A percentile compares a stretch with the other conserved stretches of the same genome.
Evolutionary conservation across 371 early-diverging fungal genomes (phyloP).

Genomic region (Mucor indicus): DNA sequence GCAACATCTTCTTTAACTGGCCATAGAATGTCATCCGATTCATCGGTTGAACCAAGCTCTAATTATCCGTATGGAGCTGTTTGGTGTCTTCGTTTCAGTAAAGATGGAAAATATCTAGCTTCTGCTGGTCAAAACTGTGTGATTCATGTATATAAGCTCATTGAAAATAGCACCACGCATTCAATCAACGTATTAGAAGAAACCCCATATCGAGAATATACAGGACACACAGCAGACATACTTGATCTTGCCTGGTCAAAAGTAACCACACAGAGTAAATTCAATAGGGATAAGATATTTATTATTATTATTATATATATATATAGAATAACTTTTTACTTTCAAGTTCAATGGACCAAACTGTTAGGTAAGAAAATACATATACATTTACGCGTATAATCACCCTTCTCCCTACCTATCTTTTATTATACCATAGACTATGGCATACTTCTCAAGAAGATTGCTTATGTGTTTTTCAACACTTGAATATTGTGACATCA

Average conservation of each 20-base stretch:
- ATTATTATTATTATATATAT: background rate
- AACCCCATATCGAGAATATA: constrained; percentile 62
- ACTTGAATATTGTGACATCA: constrained; percentile 74
- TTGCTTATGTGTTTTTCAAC: constrained; percentile 77
- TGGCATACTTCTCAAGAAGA: constrained; percentile 75
- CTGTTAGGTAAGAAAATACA: constrained; percentile 51
- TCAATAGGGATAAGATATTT: background rate
- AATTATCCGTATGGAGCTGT: constrained; percentile 27
- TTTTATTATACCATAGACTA: constrained; percentile 45
- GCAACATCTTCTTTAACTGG: constrained; percentile 2
- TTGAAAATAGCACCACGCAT: background rate
- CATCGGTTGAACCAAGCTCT: constrained; percentile 2
- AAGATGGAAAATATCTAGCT: constrained; percentile 75
- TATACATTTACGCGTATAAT: background rate
- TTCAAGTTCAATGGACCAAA: constrained; percentile 82
- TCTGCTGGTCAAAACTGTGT: constrained; percentile 74
- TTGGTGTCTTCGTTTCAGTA: constrained; percentile 67
- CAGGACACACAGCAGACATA: constrained; percentile 70
- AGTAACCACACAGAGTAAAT: constrained; percentile 15
- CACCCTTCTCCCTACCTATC: too few species aligned
- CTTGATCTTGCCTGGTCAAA: constrained; percentile 83
- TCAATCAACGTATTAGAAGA: constrained; percentile 55
- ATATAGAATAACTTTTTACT: constrained; percentile 69
- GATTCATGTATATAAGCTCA: constrained; percentile 62
- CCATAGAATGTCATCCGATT: constrained; percentile 2